Conservation (phyloP, 805 yeast genomes). For the Komagataella phaffii region DNA sequence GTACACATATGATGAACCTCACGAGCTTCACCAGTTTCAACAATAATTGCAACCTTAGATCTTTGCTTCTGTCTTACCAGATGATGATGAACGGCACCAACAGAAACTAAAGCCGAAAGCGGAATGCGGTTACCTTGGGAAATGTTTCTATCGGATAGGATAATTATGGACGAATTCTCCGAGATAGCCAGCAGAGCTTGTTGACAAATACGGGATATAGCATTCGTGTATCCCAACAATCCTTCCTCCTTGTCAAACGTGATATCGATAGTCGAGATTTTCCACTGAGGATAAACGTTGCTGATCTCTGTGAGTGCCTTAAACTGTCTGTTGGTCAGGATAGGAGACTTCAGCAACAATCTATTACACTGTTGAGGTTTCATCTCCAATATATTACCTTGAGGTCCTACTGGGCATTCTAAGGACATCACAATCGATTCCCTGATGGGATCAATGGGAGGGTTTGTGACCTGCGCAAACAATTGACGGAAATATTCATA, state of each 20-base stretch:
- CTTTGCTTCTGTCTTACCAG: constrained; percentile 92
- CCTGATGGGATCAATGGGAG: constrained; percentile 97
- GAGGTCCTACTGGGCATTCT: constrained; percentile 97
- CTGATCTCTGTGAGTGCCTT: constrained; percentile 61
- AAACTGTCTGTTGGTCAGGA: constrained; percentile 61
- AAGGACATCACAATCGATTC: constrained; percentile 95
- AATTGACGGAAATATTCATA: constrained; percentile 93
- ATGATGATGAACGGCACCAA: constrained; percentile 95
- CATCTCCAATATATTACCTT: constrained; percentile 90
- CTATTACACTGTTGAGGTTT: constrained; percentile 86
- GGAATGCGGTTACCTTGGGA: constrained; percentile 51
- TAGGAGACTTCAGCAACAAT: constrained; percentile 70
- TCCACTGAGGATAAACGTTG: constrained; percentile 77
- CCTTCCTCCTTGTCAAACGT: constrained; percentile 82
- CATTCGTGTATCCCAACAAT: constrained; percentile 68
- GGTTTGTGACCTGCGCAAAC: constrained; percentile 97
- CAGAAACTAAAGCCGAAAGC: constrained; percentile 80
- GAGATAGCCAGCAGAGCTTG: constrained; percentile 81
- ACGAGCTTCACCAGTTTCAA: constrained; percentile 94
- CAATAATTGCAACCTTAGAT: constrained; percentile 80
- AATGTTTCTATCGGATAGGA: constrained; percentile 54
- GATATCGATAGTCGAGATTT: constrained; percentile 69
- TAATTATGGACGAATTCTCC: constrained; percentile 57
- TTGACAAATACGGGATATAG: constrained; percentile 76
- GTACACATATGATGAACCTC: constrained; percentile 96